Percentiles rank a stretch among this genome's conserved stretches.
Evolutionary conservation across 768 basidiomycete genomes (phyloP).

Genomic region (Mrakia blollopis): DNA sequence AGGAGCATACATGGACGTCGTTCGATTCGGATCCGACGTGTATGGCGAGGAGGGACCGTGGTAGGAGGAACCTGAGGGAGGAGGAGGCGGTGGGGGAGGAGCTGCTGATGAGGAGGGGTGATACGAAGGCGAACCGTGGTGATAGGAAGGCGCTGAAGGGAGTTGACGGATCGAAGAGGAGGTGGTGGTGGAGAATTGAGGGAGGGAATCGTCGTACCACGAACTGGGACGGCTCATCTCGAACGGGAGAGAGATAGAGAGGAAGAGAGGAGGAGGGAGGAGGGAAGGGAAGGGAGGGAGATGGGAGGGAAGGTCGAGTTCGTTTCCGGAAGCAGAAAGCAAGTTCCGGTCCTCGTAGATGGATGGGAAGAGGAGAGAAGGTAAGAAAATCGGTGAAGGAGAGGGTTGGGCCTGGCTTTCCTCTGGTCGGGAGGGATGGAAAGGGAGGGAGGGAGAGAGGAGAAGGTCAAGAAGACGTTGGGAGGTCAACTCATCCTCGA

Average conservation of each 20-base stretch:
- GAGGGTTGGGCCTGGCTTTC: not conserved
- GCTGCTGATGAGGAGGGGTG: not conserved
- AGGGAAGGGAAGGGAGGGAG: not conserved
- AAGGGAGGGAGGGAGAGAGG: not conserved
- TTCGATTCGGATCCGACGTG: not conserved
- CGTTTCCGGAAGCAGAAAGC: not conserved
- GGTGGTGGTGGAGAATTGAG: conserved; percentile 9
- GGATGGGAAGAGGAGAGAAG: too few species aligned
- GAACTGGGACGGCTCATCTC: conserved; percentile 13
- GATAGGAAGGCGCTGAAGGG: not conserved
- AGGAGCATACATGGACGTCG: not conserved
- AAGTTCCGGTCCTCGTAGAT: not conserved
- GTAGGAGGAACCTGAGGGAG: not conserved
- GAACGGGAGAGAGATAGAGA: too few species aligned
- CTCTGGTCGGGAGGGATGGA: not conserved
- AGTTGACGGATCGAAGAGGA: conserved; percentile 13
- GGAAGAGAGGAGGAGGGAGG: not conserved
- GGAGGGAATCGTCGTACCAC: conserved; percentile 19
- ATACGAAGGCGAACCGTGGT: not conserved
- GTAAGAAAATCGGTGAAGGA: not conserved
- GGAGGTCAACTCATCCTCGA: too few species aligned
- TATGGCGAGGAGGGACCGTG: not conserved
- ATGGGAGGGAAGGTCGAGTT: not conserved
- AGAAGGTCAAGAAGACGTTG: too few species aligned
- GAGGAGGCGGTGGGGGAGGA: conserved; percentile 5